Conservation (phyloP, 306 rosid species). For the Pterocarpus santalinus region DNA sequence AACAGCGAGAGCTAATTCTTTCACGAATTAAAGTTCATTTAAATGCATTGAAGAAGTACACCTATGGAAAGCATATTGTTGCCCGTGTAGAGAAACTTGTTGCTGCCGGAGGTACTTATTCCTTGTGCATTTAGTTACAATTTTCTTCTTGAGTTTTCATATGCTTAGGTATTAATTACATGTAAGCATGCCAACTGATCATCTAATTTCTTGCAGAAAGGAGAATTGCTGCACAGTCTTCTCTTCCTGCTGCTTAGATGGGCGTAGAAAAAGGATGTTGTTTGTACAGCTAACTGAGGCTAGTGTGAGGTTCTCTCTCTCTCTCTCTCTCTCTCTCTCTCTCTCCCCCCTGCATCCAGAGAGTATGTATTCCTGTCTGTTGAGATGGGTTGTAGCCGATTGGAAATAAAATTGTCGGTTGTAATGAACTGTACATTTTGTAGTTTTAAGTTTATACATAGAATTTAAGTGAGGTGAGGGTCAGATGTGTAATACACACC, state of each 20-base stretch:
- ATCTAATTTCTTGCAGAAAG: slow-evolving; percentile 71
- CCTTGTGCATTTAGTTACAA: neutral
- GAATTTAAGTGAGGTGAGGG: slow-evolving; percentile 58
- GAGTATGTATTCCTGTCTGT: slow-evolving; percentile 55
- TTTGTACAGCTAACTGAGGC: slow-evolving; percentile 98
- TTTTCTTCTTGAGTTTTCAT: slow-evolving; percentile 4
- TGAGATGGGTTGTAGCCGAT: slow-evolving; percentile 55
- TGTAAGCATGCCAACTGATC: slow-evolving; percentile 23
- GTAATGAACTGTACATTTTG: slow-evolving; percentile 91
- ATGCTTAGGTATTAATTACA: neutral
- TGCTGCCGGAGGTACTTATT: slow-evolving; percentile 87
- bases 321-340: slow-evolving; percentile 27
- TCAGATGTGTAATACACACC: slow-evolving; percentile 59
- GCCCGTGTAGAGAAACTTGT: slow-evolving; percentile 99
- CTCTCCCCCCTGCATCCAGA: slow-evolving; percentile 53
- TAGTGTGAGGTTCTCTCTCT: slow-evolving; percentile 69
- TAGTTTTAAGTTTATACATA: slow-evolving; percentile 83
- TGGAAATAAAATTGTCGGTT: slow-evolving; percentile 75
- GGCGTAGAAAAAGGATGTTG: slow-evolving; percentile 65
- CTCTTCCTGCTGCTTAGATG: slow-evolving; percentile 73
- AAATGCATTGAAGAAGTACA: slow-evolving; percentile 95
- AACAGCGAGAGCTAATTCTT: slow-evolving; percentile 91
- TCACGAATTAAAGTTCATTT: slow-evolving; percentile 94
- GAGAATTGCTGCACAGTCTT: slow-evolving; percentile 95
- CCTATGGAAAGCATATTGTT: slow-evolving; percentile 94